A percentile compares a stretch with the other conserved stretches of the same genome.
These are phyloP conservation scores for Breviolum minutum DNA, from an alignment of 73 alveolate species.

Conservation along the genomic window DNA sequence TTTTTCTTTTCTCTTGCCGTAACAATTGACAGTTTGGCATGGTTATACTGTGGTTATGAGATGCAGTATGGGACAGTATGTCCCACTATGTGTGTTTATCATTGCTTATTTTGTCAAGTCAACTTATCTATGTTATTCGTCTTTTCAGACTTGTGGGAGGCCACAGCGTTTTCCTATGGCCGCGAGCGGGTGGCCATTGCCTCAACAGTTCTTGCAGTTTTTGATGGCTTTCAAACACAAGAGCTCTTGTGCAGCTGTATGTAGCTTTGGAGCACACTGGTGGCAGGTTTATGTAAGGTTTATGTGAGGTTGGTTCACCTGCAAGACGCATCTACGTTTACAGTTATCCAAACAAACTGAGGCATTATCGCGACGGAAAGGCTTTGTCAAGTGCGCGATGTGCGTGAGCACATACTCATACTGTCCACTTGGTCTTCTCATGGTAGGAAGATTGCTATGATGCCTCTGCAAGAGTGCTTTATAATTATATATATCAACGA, in stretches of 20 bases:
- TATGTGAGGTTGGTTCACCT: neutral
- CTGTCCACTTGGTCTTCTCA: no score
- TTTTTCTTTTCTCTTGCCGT: no score
- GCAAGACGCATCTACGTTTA: neutral
- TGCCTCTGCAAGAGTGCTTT: neutral
- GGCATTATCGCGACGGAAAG: neutral
- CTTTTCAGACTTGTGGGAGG: neutral
- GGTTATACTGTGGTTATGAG: no score
- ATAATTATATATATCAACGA: neutral
- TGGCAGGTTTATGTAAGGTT: no score
- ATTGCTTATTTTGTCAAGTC: neutral
- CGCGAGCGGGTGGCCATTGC: constrained; percentile 5
- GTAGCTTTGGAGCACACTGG: no score
- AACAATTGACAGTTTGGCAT: no score
- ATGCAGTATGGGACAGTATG: no score
- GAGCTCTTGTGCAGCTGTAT: neutral
- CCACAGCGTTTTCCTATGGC: constrained; percentile 54
- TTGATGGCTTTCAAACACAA: neutral
- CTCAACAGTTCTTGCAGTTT: neutral
- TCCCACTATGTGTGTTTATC: no score
- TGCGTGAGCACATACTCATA: no score
- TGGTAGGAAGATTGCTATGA: neutral
- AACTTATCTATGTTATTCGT: no score
- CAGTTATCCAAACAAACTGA: neutral
- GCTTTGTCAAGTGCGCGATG: constrained; percentile 34